Evolutionary conservation across 805 yeast genomes (phyloP).

Genomic region (Candida lessepsii): DNA sequence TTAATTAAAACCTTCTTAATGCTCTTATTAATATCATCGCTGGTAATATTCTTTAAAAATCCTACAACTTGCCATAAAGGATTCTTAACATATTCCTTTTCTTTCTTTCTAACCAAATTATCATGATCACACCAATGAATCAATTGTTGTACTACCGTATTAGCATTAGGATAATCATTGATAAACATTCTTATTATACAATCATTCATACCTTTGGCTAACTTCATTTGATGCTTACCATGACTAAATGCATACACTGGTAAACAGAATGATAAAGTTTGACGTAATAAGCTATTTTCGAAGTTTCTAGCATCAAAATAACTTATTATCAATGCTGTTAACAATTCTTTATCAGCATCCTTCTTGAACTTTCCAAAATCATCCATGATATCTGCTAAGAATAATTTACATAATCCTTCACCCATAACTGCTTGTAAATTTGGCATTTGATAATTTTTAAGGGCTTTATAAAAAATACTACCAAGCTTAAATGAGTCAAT

Average conservation of each 20-base stretch:
- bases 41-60: slow-evolving; percentile 50
- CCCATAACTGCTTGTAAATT: slow-evolving; percentile 77
- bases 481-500: slow-evolving; percentile 68
- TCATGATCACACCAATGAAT: slow-evolving; percentile 84
- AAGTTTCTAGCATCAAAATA: slow-evolving; percentile 72
- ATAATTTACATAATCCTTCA: slow-evolving; percentile 81
- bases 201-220: slow-evolving; percentile 65
- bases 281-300: slow-evolving; percentile 65
- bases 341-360: slow-evolving; percentile 30
- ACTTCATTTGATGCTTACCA: slow-evolving; percentile 62
- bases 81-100: slow-evolving; percentile 41
- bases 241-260: slow-evolving; percentile 87
- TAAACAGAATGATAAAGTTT: slow-evolving; percentile 79
- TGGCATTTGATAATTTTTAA: slow-evolving; percentile 56
- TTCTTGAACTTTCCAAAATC: slow-evolving; percentile 49
- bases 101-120: slow-evolving; percentile 53
- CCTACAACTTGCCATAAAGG: slow-evolving; percentile 60
- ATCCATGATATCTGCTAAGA: slow-evolving; percentile 69
- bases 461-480: slow-evolving; percentile 64
- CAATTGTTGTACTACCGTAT: slow-evolving; percentile 53
- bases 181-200: slow-evolving; percentile 56
- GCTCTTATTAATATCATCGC: slow-evolving; percentile 46
- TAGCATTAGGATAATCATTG: slow-evolving; percentile 31
- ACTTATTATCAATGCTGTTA: slow-evolving; percentile 66
- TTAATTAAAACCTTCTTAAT: slow-evolving; percentile 53